Evolutionary conservation across 768 basidiomycete species (phyloP), one percentile per base, ranked within the genome.

Genomic region (Cyathus striatus): DNA sequence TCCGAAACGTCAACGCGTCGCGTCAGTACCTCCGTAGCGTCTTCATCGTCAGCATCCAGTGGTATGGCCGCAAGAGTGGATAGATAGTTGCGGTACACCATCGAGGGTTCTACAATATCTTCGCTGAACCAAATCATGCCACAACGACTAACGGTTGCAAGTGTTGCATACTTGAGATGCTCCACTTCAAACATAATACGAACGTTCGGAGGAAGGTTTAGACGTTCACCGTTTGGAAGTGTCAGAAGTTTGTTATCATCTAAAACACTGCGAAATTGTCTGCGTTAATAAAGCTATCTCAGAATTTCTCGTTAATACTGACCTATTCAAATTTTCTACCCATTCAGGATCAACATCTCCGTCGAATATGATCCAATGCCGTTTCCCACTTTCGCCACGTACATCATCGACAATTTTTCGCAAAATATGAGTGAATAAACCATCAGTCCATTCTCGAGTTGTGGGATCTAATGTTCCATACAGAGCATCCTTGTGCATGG

Each of bases 111-210:
- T 21, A 99, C 81, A 38, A 96, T 83, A 50, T 97, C 93, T 45
- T 97, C 93, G 59, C 93, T 97, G 70, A 99, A 99, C 96, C 96
- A 99, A 54, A 99, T 95, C 96, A 99, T 99, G 60, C 96, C 96
- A 57, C 96, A 99, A 43, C 96, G 94, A 79, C 92, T 96, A 73
- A 99, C 96, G 21, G 96, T 99, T 13, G 96, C 96, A 42, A 88
- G 81, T 3, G 96, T 99, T 0, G 96, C 96, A 61, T 95, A 99
- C 55, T 84, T 87, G 51, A 99, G 78, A 61, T 96, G 92, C 60
- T 98, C 96, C 44, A 98, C 96, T 61, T 99, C 96, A 60, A 99
- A 98, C 92, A 99, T 95, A 62, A 99, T 94, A 42, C 96, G 86
- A 18, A 99, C 93, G 57, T 98, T 98, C 3, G 91, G 79, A 1